Conservation (phyloP, 805 yeast genomes). For the Spathaspora sp. region DNA sequence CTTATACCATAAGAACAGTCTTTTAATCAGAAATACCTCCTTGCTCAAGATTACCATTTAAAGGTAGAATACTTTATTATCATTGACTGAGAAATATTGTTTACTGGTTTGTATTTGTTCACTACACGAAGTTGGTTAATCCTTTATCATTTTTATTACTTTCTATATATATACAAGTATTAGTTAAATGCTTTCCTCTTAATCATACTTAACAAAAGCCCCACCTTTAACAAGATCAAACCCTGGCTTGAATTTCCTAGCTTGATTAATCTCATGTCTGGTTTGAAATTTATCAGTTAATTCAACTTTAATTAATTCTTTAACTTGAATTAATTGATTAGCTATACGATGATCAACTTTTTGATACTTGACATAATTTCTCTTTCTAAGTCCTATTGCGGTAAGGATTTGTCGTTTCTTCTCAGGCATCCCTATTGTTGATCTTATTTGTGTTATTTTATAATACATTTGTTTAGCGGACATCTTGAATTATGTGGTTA, state of each 20-base stretch:
- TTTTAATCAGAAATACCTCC: too few species aligned
- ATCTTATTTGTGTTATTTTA: slow-evolving; percentile 72
- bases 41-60: too few species aligned
- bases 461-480: slow-evolving; percentile 22
- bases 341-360: slow-evolving; percentile 75
- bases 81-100: too few species aligned
- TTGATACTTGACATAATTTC: slow-evolving; percentile 74
- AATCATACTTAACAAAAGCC: not conserved
- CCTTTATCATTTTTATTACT: not conserved
- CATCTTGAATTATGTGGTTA: not conserved
- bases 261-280: slow-evolving; percentile 47
- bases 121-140: too few species aligned
- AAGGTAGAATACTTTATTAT: too few species aligned
- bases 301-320: slow-evolving; percentile 83
- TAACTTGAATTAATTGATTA: slow-evolving; percentile 76
- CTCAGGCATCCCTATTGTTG: slow-evolving; percentile 82
- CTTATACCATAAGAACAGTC: too few species aligned
- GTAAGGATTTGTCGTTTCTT: slow-evolving; percentile 59
- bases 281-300: slow-evolving; percentile 54
- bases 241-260: slow-evolving; percentile 65
- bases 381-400: slow-evolving; percentile 69
- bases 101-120: too few species aligned
- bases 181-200: not conserved
- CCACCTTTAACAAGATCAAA: slow-evolving; percentile 24
- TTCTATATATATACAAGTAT: not conserved